Evolutionary conservation across 345 rosid species (phyloP).

Genomic region (Citrus inodora): DNA sequence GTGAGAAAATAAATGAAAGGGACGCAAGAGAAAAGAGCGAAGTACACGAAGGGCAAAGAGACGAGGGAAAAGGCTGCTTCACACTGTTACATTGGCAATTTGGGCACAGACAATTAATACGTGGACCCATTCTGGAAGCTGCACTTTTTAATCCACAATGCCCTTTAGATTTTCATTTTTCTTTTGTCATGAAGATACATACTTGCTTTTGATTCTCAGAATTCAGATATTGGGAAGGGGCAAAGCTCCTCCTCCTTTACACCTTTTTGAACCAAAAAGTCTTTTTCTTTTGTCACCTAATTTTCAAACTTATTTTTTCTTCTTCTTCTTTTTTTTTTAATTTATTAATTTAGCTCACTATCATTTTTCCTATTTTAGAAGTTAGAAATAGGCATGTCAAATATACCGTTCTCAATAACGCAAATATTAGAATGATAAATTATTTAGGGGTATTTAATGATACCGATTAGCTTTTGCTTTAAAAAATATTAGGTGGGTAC

Average conservation of each 20-base stretch:
- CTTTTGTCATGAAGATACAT: not conserved
- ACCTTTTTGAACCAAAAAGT: not conserved
- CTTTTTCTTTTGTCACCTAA: not conserved
- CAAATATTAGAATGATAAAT: too few relatives aligned
- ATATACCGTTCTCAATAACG: too few relatives aligned
- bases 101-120: not conserved
- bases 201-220: not conserved
- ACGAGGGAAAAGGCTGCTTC: constrained; percentile 22
- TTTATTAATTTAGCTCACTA: too few relatives aligned
- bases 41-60: constrained; percentile 15
- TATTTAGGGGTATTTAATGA: too few relatives aligned
- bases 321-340: too few relatives aligned
- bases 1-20: not conserved
- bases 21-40: constrained; percentile 4
- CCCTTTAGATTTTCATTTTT: not conserved
- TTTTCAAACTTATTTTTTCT: not conserved
- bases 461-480: too few relatives aligned
- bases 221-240: constrained; percentile 3
- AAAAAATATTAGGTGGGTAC: too few relatives aligned
- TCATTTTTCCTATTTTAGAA: too few relatives aligned
- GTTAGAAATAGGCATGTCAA: too few relatives aligned
- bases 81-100: constrained; percentile 4
- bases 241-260: not conserved
- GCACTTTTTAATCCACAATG: not conserved
- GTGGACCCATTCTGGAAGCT: not conserved